Percentiles rank a stretch among this genome's conserved stretches.
phyloP scores from a whole-genome alignment of 2,329 filamentous ascomycete species.

The Colletotrichum salicis region DNA sequence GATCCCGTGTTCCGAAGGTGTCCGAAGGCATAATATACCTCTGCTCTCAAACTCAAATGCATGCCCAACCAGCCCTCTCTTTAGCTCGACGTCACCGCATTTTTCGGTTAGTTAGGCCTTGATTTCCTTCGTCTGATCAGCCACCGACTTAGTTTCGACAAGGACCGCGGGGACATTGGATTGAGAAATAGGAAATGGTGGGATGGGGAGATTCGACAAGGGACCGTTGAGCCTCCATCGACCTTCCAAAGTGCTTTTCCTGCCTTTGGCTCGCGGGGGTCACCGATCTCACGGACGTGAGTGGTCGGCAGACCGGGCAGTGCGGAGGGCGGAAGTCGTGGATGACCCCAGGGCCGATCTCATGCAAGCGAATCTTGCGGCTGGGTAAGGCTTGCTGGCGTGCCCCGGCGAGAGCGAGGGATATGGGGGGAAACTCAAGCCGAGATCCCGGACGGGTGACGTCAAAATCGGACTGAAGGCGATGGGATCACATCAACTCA shows the following conservation, averaged over 20 bases:
- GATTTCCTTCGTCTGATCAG: conserved; percentile 32
- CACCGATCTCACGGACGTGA: neutral
- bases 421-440: conserved; percentile 3
- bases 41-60: conserved; percentile 13
- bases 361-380: conserved; percentile 15
- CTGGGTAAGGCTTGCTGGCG: conserved; percentile 12
- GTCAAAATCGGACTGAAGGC: conserved; percentile 21
- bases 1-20: neutral
- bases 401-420: neutral
- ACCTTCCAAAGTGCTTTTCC: neutral
- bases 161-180: conserved; percentile 5
- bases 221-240: conserved; percentile 21
- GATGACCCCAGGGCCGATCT: conserved; percentile 28
- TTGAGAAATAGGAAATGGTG: conserved; percentile 1
- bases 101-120: conserved; percentile 24
- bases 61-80: conserved; percentile 19
- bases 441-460: conserved; percentile 30
- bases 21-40: conserved; percentile 29
- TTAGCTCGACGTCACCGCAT: conserved; percentile 29
- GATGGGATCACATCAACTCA: conserved; percentile 23
- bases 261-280: neutral
- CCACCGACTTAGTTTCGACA: conserved; percentile 34
- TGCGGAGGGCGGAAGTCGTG: conserved; percentile 13
- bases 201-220: conserved; percentile 18
- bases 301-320: conserved; percentile 1